Evolutionary conservation across 441 rosid genomes (phyloP).

Genomic region (Capsella rubella): DNA sequence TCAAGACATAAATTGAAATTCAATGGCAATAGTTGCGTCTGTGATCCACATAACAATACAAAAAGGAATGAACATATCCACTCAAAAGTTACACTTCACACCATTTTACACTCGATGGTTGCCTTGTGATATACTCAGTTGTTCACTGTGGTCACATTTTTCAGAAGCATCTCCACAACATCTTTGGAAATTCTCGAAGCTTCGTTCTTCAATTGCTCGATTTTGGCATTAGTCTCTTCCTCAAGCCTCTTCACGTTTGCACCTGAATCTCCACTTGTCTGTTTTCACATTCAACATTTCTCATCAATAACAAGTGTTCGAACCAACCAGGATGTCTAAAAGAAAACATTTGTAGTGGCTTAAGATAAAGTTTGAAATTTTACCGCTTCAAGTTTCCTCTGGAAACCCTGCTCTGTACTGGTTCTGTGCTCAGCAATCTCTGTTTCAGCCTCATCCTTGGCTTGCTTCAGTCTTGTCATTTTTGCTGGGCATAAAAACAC

Average conservation of each 20-base stretch:
- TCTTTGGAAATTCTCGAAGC: conserved; percentile 68
- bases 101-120: conserved; percentile 26
- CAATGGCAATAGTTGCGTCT: background rate
- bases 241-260: conserved; percentile 94
- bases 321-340: background rate
- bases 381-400: conserved; percentile 67
- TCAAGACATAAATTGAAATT: conserved; percentile 25
- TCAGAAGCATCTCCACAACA: conserved; percentile 72
- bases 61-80: conserved; percentile 22
- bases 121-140: conserved; percentile 38
- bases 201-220: conserved; percentile 63
- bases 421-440: conserved; percentile 76
- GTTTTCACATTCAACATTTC: conserved; percentile 33
- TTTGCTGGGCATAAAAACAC: conserved; percentile 54
- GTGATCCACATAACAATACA: background rate
- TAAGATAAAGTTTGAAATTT: background rate
- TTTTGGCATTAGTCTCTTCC: conserved; percentile 78
- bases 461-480: conserved; percentile 82
- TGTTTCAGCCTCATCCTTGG: conserved; percentile 86
- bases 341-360: background rate
- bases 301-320: conserved; percentile 22
- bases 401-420: conserved; percentile 77
- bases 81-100: background rate
- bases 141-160: conserved; percentile 60
- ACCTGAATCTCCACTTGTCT: conserved; percentile 89